A percentile compares a stretch with the other conserved stretches of the same genome.
Evolutionary conservation across 495 filamentous ascomycete species (phyloP).

Genomic region (Tuber umbilicatum): DNA sequence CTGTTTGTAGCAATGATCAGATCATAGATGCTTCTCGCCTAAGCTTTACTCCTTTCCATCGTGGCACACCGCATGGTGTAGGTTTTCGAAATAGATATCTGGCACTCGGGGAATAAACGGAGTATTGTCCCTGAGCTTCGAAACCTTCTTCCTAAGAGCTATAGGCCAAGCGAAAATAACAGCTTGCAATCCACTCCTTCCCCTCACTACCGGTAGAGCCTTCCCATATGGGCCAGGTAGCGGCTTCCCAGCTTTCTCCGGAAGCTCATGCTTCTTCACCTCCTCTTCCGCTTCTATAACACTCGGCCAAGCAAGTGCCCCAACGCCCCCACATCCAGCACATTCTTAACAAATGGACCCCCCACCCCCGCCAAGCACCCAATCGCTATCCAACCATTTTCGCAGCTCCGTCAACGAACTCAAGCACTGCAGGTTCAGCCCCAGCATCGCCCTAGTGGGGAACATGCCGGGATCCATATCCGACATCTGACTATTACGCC

Average conservation of each 20-base stretch:
- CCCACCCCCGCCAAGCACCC: conserved; percentile 52
- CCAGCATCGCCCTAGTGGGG: conserved; percentile 70
- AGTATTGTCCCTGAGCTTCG: conserved; percentile 73
- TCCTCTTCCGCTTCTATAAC: conserved; percentile 74
- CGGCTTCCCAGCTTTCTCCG: background rate
- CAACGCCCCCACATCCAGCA: conserved; percentile 83
- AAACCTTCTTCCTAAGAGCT: conserved; percentile 67
- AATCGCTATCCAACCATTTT: too few species aligned
- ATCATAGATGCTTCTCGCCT: conserved; percentile 72
- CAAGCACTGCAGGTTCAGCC: too few species aligned
- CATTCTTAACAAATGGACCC: conserved; percentile 51
- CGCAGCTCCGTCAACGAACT: too few species aligned
- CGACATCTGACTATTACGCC: conserved; percentile 59
- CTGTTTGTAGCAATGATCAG: conserved; percentile 83
- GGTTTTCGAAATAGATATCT: too few species aligned
- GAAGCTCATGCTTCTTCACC: conserved; percentile 55
- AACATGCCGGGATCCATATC: conserved; percentile 85
- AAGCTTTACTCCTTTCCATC: conserved; percentile 43
- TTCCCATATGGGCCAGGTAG: conserved; percentile 43
- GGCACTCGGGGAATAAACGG: too few species aligned
- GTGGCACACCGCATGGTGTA: conserved; percentile 50
- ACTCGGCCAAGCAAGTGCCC: conserved; percentile 75
- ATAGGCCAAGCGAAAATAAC: conserved; percentile 55
- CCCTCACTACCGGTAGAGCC: too few species aligned
- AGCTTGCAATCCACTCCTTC: conserved; percentile 44